phyloP scores from a whole-genome alignment of 2,329 filamentous ascomycete genomes.

The Calonectria henricotiae region DNA sequence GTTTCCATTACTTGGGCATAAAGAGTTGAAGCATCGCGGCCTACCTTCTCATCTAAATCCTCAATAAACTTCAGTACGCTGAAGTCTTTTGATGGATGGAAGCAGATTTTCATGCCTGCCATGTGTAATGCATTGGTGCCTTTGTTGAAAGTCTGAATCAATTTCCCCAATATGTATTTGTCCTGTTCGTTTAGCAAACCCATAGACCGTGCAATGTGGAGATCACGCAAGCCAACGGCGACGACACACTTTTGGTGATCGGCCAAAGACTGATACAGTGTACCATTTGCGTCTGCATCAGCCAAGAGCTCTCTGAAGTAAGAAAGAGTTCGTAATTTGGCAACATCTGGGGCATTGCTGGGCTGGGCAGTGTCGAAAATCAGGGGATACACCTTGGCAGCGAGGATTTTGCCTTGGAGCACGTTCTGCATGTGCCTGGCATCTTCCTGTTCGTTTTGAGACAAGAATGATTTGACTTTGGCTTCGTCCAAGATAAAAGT shows the following conservation, averaged over 20 bases:
- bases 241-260: background rate
- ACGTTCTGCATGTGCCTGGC: constrained; percentile 7
- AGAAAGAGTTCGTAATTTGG: constrained; percentile 11
- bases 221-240: constrained; percentile 29
- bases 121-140: background rate
- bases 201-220: constrained; percentile 14
- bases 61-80: constrained; percentile 26
- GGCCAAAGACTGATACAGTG: background rate
- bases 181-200: background rate
- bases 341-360: background rate
- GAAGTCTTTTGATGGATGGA: constrained; percentile 13
- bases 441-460: constrained; percentile 9
- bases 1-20: constrained; percentile 28
- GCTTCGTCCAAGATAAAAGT: constrained; percentile 5
- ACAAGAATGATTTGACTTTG: constrained; percentile 11
- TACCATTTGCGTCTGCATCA: background rate
- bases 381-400: constrained; percentile 25
- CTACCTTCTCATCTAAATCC: constrained; percentile 25
- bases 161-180: background rate
- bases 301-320: constrained; percentile 6
- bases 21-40: background rate
- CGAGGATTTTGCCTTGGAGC: constrained; percentile 6
- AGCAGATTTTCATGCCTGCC: background rate
- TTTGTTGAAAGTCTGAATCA: background rate
- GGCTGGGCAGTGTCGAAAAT: constrained; percentile 3